Evolutionary conservation across 768 basidiomycete species (phyloP), one percentile per base, ranked within the genome.

Genomic region (Leccinum sublutescens): DNA sequence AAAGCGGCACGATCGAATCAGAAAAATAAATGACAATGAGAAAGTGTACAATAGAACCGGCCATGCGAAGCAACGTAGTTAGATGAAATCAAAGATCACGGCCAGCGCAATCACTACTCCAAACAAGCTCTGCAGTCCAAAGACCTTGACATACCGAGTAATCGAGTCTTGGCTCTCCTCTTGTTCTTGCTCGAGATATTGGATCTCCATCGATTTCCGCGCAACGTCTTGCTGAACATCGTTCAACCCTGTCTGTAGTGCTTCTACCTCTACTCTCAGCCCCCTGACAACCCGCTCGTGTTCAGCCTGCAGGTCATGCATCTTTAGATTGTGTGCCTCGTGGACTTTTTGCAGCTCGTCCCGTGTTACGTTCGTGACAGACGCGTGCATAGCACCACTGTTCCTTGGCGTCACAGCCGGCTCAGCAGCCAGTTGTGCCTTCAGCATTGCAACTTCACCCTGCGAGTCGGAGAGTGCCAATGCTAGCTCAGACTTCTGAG

Each of bases 271-370:
- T 36, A 81, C 80, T 66, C 75, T 79, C 52, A 87, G 55, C 40
- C 64, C 76, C 64, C 82, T 82, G 51, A 85, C 69, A 27, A 76
- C 77, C 64, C 85, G 85, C 31, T 85, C 84, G 66, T 89, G 84
- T 21, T 82, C 83, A 15, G 86, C 85, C 69, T 88, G 79, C 56
- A 93, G 62, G 73, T 93, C 91, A 54, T 86, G 77, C 63, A 95
- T 70, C 77, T 88, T 93, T 62, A 88, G 78, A 69, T 89, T 90
- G 71, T 95, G 93, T 5, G 93, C 93, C 71, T 91, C 88, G 63
- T 94, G 89, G 68, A 91, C 74, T 67, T 80, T 82, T 69, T 86
- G 84, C 43, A 95, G 74, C 57, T 94, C 91, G 62, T 91, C 91
- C 64, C 85, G 87, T 36, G 89, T 83, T 8, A 91, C 84, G 23